Conservation (phyloP, 2,329 filamentous ascomycete species). For the Orbilia brochopaga region DNA sequence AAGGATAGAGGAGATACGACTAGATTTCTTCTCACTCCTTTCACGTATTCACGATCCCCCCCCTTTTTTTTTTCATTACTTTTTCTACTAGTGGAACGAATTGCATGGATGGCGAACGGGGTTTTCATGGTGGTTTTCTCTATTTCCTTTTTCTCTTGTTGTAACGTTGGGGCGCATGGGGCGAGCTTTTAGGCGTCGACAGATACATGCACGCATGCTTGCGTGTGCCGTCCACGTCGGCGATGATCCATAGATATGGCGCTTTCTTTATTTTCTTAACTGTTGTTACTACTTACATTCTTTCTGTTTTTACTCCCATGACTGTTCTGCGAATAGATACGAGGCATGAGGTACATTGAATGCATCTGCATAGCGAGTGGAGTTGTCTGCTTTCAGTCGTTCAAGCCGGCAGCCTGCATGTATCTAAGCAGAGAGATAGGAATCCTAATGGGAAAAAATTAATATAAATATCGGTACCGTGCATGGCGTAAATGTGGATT, state of each 20-base stretch:
- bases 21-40: not conserved
- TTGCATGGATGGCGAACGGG: not conserved
- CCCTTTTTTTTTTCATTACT: slow-evolving; percentile 9
- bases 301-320: slow-evolving; percentile 1
- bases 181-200: too few relatives aligned
- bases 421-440: too few relatives aligned
- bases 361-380: slow-evolving; percentile 43
- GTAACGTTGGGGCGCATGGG: not conserved
- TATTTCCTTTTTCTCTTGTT: not conserved
- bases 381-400: slow-evolving; percentile 12
- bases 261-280: too few relatives aligned
- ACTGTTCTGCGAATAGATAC: slow-evolving; percentile 2
- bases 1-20: not conserved
- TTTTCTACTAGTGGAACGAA: not conserved
- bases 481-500: too few relatives aligned
- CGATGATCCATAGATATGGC: too few relatives aligned
- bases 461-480: too few relatives aligned
- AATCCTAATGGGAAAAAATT: not conserved
- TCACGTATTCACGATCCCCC: not conserved
- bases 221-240: too few relatives aligned
- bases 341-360: not conserved
- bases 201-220: not conserved
- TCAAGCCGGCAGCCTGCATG: too few relatives aligned
- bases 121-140: slow-evolving; percentile 4
- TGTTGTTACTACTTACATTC: slow-evolving; percentile 1